Conservation (phyloP, 108 stramenopile genomes). For the Discostella pseudostelligera region DNA sequence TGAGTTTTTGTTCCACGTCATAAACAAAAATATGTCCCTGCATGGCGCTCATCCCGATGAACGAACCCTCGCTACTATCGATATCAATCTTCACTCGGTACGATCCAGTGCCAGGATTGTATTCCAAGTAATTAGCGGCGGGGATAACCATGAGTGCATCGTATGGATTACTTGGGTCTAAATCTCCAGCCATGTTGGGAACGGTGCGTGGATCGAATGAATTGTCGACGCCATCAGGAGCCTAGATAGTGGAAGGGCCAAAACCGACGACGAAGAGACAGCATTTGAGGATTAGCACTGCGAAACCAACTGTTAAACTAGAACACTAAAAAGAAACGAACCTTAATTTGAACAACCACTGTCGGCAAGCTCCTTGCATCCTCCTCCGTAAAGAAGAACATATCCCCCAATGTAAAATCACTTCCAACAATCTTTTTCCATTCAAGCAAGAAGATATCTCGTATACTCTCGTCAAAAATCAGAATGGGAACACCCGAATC, state of each 20-base stretch:
- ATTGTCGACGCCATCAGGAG: conserved; percentile 48
- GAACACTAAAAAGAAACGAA: background rate
- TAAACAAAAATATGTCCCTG: conserved; percentile 75
- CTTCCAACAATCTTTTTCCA: conserved; percentile 44
- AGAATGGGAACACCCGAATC: conserved; percentile 49
- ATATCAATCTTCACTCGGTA: conserved; percentile 53
- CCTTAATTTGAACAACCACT: conserved; percentile 71
- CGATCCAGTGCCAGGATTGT: conserved; percentile 46
- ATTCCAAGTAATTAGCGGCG: conserved; percentile 79
- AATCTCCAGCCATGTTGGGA: conserved; percentile 61
- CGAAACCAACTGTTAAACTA: too few species aligned
- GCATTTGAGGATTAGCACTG: background rate
- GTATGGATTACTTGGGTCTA: conserved; percentile 60
- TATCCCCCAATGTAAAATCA: conserved; percentile 37
- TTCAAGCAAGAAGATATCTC: conserved; percentile 33
- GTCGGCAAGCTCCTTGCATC: conserved; percentile 69
- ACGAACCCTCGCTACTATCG: conserved; percentile 55
- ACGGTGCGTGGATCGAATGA: conserved; percentile 43
- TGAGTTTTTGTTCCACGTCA: conserved; percentile 56
- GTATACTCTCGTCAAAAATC: conserved; percentile 42
- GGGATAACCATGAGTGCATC: conserved; percentile 81
- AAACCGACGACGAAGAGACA: background rate
- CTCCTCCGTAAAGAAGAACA: conserved; percentile 46
- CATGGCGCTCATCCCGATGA: conserved; percentile 82
- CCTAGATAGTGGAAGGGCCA: conserved; percentile 1